Percentiles rank a stretch among this genome's conserved stretches.
These are phyloP conservation scores for Sporobolomyces pararoseus DNA, from an alignment of 768 basidiomycete species.

Conservation along the genomic window DNA sequence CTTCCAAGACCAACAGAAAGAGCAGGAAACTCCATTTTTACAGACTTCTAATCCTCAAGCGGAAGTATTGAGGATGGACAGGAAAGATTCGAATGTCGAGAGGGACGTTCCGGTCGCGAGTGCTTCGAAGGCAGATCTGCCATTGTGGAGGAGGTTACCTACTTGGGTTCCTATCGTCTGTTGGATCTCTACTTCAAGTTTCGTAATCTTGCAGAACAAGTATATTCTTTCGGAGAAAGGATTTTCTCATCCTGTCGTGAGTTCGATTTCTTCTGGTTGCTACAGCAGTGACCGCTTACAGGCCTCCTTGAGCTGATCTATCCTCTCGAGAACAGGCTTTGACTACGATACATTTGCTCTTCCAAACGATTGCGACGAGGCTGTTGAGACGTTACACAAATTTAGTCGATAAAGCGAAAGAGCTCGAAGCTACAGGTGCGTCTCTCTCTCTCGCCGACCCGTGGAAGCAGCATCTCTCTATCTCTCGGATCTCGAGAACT, in stretches of 20 bases:
- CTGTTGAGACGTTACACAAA: constrained; percentile 72
- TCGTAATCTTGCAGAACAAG: constrained; percentile 67
- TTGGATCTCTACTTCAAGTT: constrained; percentile 84
- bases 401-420: constrained; percentile 68
- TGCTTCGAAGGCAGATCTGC: constrained; percentile 2
- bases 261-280: constrained; percentile 54
- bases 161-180: constrained; percentile 60
- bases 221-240: constrained; percentile 57
- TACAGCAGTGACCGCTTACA: too few species aligned
- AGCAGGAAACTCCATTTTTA: constrained; percentile 24
- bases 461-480: too few species aligned
- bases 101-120: not conserved
- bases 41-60: constrained; percentile 14
- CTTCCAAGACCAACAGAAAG: constrained; percentile 22
- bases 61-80: constrained; percentile 8
- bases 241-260: constrained; percentile 87
- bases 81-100: constrained; percentile 2
- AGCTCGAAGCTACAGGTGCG: constrained; percentile 51
- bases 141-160: constrained; percentile 32
- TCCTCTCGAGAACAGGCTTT: too few species aligned
- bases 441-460: not conserved
- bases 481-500: too few species aligned
- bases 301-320: too few species aligned
- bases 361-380: constrained; percentile 74
- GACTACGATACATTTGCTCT: constrained; percentile 40